These are phyloP conservation scores for Anthracocystis walkeri DNA, from an alignment of 1,284 basidiomycete genomes.

Conservation along the genomic window DNA sequence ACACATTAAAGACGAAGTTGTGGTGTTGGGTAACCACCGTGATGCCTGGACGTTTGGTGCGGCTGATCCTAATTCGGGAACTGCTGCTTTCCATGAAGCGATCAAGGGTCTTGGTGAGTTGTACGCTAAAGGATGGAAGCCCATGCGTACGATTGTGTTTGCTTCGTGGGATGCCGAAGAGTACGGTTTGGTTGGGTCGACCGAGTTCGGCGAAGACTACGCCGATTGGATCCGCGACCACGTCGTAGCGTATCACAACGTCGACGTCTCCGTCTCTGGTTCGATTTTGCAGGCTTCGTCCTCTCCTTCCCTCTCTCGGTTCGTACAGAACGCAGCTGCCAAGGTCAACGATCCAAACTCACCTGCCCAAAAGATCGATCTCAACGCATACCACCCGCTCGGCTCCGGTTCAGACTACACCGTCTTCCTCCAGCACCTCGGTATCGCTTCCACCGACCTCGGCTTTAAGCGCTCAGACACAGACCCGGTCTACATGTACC, in stretches of 20 bases:
- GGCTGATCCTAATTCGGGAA: constrained; percentile 86
- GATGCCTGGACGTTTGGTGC: constrained; percentile 73
- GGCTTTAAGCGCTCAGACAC: constrained; percentile 62
- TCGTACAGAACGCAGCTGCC: constrained; percentile 78
- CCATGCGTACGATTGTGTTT: constrained; percentile 86
- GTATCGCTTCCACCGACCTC: constrained; percentile 70
- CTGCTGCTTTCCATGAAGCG: constrained; percentile 85
- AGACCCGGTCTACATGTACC: constrained; percentile 72
- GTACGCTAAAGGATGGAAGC: constrained; percentile 83
- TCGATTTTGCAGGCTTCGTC: constrained; percentile 74
- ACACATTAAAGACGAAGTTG: constrained; percentile 82
- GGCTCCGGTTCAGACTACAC: constrained; percentile 78
- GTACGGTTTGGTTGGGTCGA: constrained; percentile 87
- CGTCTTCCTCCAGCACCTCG: constrained; percentile 76
- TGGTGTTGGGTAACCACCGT: constrained; percentile 77
- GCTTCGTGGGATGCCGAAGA: constrained; percentile 95
- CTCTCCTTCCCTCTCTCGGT: constrained; percentile 82
- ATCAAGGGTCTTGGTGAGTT: constrained; percentile 84
- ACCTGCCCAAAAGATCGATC: constrained; percentile 21
- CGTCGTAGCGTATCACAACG: constrained; percentile 88
- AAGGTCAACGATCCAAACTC: constrained; percentile 71
- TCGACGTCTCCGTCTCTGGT: constrained; percentile 80
- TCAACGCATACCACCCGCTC: constrained; percentile 48
- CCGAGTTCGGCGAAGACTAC: constrained; percentile 91
- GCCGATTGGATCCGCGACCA: constrained; percentile 81